Evolutionary conservation across 768 basidiomycete species (phyloP), one percentile per base, ranked within the genome.

Genomic region (Trametes sanguinea): DNA sequence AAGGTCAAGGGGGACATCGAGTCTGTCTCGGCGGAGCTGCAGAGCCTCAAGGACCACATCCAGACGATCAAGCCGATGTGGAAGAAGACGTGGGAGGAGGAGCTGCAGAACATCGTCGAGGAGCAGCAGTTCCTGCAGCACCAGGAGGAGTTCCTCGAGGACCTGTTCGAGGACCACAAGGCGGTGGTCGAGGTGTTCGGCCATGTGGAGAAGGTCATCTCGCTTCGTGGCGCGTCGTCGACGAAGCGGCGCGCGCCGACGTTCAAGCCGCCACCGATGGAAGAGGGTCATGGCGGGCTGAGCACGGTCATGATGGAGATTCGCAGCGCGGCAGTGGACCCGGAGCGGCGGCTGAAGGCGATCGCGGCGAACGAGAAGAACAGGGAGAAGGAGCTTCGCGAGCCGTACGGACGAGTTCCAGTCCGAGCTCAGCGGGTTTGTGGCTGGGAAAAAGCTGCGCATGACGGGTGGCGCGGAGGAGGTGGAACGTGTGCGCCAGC

Each of bases 31-130:
- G 74, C 76, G 9, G 89, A 95, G 76, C 80, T 98, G 46, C 82
- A 86, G 63, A 88, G 85, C 68, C 78, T 98, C 60, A 85, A 85
- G 69, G 86, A 88, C 67, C 93, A 96, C 73, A 90, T 98, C 67
- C 84, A 87, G 67, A 90, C 92, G 10, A 84, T 95, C 69, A 94
- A 90, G 70, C 94, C 96, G 45, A 93, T 92, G 84, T 99, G 96
- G 96, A 92, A 95, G 81, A 94, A 95, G 82, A 98, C 95, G 17
- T 99, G 96, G 96, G 91, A 92, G 70, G 88, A 93, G 71, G 96
- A 99, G 77, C 73, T 99, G 72, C 90, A 94, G 80, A 93, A 94
- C 66, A 95, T 99, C 58, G 90, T 98, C 60, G 95, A 97, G 73
- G 96, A 99, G 74, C 95, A 99, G 72, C 92, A 95, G 67, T 91